Evolutionary conservation across 75 land plant genomes (phyloP), one percentile per base, ranked within the genome.

Genomic region (Sequoia sempervirens): DNA sequence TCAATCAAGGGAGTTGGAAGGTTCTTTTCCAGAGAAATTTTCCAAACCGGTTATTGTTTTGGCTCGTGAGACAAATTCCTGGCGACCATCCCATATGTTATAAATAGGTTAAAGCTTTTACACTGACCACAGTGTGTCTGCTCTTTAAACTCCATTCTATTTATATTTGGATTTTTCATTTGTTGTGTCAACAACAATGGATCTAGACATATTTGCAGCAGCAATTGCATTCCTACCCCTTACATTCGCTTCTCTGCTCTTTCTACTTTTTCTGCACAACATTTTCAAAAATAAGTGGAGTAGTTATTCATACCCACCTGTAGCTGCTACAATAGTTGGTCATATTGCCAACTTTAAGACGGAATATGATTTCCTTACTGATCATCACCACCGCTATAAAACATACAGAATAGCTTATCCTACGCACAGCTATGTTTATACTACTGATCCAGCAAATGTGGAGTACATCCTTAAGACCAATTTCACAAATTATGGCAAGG

Each of bases 401-500:
- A 80, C 81, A 28, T 80, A 12, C 56, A 80, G 56, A 50, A n/a
- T 80, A 80, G 1, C 36, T 3, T 80, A 80, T 50, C 56, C 81
- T 15, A 80, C 81, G 1, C 28, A n/a, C 37, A 80, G 20, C 20
- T 80, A 50, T 47, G 30, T 81, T 53, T 28, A 7, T 9, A 82
- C 86, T 6, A 38, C 69, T 11, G 84, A 85, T 61, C 86, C 75
- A 10, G 74, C 45, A 41, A 81, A 80, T 18, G 26, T 85, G 54
- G 86, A 85, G 52, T 36, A 81, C 69, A 82, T 85, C 23, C 81
- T 85, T 50, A 85, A 83, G n/a, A 83, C 37, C 84, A 85, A 85
- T 40, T 85, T 85, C 47, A 46, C 45, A 81, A 85, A 85, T 40
- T 85, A 82, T 52, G 83, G 37, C 75, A 82, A 56, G 86, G 86